phyloP scores from a whole-genome alignment of 129 eudicot genomes.

The Solidago caesia region DNA sequence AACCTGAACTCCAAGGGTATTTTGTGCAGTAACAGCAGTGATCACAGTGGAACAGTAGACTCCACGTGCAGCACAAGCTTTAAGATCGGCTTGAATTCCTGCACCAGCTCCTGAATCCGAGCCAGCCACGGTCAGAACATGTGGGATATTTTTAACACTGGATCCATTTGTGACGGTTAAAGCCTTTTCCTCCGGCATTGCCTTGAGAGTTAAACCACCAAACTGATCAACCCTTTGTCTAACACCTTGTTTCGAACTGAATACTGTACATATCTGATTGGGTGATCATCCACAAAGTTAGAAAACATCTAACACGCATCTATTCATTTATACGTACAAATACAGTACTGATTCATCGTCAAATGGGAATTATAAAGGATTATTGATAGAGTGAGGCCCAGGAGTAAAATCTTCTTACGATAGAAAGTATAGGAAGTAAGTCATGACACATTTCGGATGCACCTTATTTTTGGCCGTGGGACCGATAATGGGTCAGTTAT shows the following conservation, averaged over 20 bases:
- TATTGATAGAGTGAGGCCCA: no score
- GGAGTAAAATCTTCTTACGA: no score
- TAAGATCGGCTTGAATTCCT: conserved; percentile 93
- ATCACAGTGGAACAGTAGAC: conserved; percentile 93
- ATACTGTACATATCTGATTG: conserved; percentile 26
- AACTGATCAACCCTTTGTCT: conserved; percentile 28
- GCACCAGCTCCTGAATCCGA: conserved; percentile 99
- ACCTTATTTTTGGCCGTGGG: no score
- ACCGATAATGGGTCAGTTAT: no score
- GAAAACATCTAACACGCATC: conserved; percentile 1
- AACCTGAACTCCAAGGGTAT: conserved; percentile 97
- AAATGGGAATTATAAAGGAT: no score
- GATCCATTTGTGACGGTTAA: conserved; percentile 27
- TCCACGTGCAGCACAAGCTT: conserved; percentile 89
- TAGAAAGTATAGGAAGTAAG: no score
- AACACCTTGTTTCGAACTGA: conserved; percentile 27
- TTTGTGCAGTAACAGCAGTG: conserved; percentile 95
- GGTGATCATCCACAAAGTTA: conserved; percentile 17
- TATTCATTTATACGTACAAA: not conserved
- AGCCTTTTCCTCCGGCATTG: conserved; percentile 47
- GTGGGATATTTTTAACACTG: conserved; percentile 45
- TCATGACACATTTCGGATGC: no score
- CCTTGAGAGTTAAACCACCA: conserved; percentile 40
- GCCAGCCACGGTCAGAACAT: conserved; percentile 91
- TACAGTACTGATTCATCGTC: not conserved